These are phyloP conservation scores for Lophiostoma macrostomum DNA, from an alignment of 495 filamentous ascomycete genomes.

Conservation along the genomic window DNA sequence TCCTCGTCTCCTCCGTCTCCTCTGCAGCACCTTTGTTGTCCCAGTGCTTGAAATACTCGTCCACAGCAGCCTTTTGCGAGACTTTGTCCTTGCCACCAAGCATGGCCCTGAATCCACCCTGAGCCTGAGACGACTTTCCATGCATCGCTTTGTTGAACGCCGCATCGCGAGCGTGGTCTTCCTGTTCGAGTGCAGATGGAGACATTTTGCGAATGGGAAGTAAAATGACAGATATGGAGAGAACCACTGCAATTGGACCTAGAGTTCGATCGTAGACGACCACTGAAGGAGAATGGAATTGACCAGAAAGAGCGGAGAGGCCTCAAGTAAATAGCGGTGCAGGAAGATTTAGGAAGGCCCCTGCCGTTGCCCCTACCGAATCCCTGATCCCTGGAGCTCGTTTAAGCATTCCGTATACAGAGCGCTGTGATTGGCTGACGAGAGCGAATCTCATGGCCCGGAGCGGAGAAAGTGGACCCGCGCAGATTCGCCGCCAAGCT, in stretches of 20 bases:
- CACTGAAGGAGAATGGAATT: no score
- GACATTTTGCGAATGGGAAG: conserved; percentile 55
- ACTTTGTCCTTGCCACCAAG: conserved; percentile 74
- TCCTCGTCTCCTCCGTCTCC: conserved; percentile 79
- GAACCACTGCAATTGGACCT: no score
- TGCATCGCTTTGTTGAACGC: conserved; percentile 91
- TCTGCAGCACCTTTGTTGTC: conserved; percentile 81
- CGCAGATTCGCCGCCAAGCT: no score
- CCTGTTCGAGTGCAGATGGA: conserved; percentile 70
- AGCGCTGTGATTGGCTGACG: neutral
- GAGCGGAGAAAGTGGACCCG: no score
- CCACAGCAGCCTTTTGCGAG: conserved; percentile 84
- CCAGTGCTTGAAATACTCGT: conserved; percentile 99
- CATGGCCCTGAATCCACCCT: conserved; percentile 78
- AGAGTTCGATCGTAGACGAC: no score
- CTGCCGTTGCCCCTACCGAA: no score
- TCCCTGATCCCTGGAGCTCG: no score
- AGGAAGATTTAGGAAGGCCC: neutral
- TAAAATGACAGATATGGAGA: no score
- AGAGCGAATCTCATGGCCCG: neutral
- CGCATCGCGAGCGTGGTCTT: conserved; percentile 87
- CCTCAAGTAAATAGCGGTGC: neutral
- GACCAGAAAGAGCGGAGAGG: neutral
- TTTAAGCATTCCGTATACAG: neutral
- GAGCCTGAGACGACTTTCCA: conserved; percentile 70